Base-by-base conservation (phyloP, 176 grass and related monocot genomes). In the Oryza brachyantha region DNA sequence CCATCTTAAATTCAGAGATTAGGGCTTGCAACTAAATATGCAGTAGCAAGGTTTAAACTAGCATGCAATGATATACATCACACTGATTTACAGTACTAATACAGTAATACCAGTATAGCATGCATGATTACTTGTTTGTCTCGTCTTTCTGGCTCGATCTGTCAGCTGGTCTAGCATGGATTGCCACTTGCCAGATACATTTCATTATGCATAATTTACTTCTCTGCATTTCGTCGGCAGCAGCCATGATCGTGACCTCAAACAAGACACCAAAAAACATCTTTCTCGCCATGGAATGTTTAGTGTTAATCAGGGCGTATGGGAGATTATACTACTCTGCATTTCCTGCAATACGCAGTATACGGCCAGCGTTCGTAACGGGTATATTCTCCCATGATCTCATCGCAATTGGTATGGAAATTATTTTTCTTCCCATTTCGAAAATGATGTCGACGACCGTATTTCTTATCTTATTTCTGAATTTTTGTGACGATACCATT, bases 381-480 rank as follows among this genome's bases (percentile, higher is more conserved):
- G 13, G 81, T 70, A 79, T 84, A 84, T 70, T 84, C 81, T 46
- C 39, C 39, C 61, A 2, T 63, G 62, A 70, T 79, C 69, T 80
- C 76, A 69, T 71, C 68, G 50, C 68, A 39, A 50, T 16, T 3
- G 68, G 43, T 84, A 42, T 17, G 17, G 8, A 10, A 10, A 9
- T 29, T 42, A 8, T 41, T 79, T 45, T 32, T 12, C 35, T 57
- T 11, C 9, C 7, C 1, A 42, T 24, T 5, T 21, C 11, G 76
- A 88, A 75, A 80, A 70, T 50, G 76, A 84, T 64, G 60, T 36
- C 5, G 2, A 69, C 5, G 2, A 69, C 34, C 36, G 67, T 66
- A 48, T 42, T 68, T 61, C 66, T 61, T 68, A 77, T 34, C 17
- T 76, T 31, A 38, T 52, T 21, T 52, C 12, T 21, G 46, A 52